Evolutionary conservation across 192 early-diverging fungal genomes (phyloP), one percentile per base, ranked within the genome.

Genomic region (Rhizophagus prolifer): DNA sequence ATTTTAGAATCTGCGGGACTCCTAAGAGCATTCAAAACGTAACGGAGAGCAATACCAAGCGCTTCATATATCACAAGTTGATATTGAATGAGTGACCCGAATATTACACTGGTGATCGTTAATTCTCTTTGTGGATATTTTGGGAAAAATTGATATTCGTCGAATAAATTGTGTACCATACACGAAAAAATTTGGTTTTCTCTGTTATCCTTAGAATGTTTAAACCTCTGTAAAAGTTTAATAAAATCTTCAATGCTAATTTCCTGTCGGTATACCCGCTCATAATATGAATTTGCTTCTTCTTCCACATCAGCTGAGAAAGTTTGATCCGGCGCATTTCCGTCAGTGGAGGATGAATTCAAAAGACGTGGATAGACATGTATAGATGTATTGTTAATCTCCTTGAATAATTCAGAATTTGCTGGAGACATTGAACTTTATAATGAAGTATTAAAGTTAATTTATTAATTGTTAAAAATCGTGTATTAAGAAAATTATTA

Each of bases 71-170:
- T 89, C 8, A 97, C 91, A 67, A 98, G 84, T 50, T 96, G 94
- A 70, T 94, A 88, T 82, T 96, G 95, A 59, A 99, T 92, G 70
- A 98, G 78, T 13, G 89, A 85, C 7, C 98, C 98, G 82, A 99
- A 96, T 25, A 99, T 86, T 31, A 92, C 86, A 62, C 93, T 92
- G 0, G 97, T 98, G 28, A 98, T 91, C 2, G 88, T 85, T 16
- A 98, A 86, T 82, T 97, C 94, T 76, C 92, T 94, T 64, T 96
- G 95, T 0, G 96, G 97, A 81, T 98, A 99, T 82, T 94, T 92
- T 31, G 92, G 85, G 72, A 99, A 96, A 79, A 94, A 97, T 72
- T 93, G 91, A 82, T 95, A 97, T 82, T 99, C 98, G 75, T 98
- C 98, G 82, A 99, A 93, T 41, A 97, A 90, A 70, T 94, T 94